Base-by-base conservation (phyloP, 305 asterid species). In the Fraxinus velutina region DNA sequence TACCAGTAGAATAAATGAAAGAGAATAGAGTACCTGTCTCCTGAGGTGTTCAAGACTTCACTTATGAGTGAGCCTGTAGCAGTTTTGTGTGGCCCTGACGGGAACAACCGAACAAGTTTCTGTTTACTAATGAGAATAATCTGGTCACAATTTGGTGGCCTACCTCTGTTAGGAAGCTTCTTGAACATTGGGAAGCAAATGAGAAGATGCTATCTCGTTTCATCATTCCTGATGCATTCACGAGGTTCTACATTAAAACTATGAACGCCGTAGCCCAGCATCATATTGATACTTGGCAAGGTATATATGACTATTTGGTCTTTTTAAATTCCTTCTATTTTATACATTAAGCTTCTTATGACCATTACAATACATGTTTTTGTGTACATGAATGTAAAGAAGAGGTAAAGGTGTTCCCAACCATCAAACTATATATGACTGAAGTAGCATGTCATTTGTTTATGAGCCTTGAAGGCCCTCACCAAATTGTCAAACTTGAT, bases 121-220 rank as follows among this genome's bases (percentile, higher is more conserved):
- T 86, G 19, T 82, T 84, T 52, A 72, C 73, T 57, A 84, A 86
- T 73, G 87, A 86, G 32, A 86, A 76, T 21, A 79, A 79, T 34
- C 66, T 78, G 47, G 90, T 87, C n/a, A 50, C 50, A 2, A 22
- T 60, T 3, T 89, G 86, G 89, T 89, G 92, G 87, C 86, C 89
- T 0, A 1, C 30, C 22, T 83, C 84, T 32, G 79, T 85, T 36
- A 82, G 76, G n/a, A 74, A 83, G 57, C 13, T 86, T 8, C 80
- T 86, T 4, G 86, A 81, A 30, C 55, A 30, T 34, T 79, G 87
- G 86, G 10, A 77, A 79, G 71, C 71, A 29, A 29, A 86, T 83
- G 86, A 83, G 76, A 86, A 83, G 81, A 74, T 81, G 85, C 21
- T 81, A 5, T 83, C 84, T 9, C 19, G 81, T 62, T 86, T 85